A percentile compares a stretch with the other conserved stretches of the same genome.
These are phyloP conservation scores for Brassica carinata DNA, from an alignment of 345 rosid species.

Conservation along the genomic window DNA sequence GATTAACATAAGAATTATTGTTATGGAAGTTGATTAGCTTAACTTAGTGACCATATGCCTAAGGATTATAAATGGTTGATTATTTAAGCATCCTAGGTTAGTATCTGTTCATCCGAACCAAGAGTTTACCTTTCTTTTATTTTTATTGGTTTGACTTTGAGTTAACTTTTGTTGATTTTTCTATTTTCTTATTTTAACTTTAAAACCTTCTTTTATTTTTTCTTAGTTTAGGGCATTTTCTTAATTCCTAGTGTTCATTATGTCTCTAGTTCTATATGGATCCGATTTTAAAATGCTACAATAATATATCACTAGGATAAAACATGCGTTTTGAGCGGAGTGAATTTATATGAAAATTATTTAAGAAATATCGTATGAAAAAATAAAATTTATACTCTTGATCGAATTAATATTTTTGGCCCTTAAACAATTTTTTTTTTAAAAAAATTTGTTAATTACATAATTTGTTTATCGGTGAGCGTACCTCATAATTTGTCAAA, in stretches of 20 bases:
- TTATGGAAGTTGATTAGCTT: not conserved
- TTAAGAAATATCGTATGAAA: too few species aligned
- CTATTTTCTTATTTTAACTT: not conserved
- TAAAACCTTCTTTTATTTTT: too few species aligned
- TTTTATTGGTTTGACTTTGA: not conserved
- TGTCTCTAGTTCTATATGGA: not conserved
- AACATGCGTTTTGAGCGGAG: too few species aligned
- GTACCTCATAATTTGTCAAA: too few species aligned
- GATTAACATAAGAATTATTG: not conserved
- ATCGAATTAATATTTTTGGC: too few species aligned
- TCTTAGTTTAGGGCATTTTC: not conserved
- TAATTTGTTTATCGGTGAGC: too few species aligned
- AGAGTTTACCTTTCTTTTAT: not conserved
- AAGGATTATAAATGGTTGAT: not conserved
- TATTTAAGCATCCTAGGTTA: not conserved
- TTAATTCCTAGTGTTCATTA: not conserved
- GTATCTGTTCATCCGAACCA: not conserved
- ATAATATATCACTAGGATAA: too few species aligned
- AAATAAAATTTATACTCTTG: too few species aligned
- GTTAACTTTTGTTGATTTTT: not conserved
- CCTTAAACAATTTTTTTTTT: too few species aligned
- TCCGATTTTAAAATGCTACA: not conserved
- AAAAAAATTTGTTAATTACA: too few species aligned
- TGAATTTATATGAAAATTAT: too few species aligned
- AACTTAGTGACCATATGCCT: not conserved